These are phyloP conservation scores for Arachis hypogaea DNA, from an alignment of 306 rosid genomes.

Conservation along the genomic window DNA sequence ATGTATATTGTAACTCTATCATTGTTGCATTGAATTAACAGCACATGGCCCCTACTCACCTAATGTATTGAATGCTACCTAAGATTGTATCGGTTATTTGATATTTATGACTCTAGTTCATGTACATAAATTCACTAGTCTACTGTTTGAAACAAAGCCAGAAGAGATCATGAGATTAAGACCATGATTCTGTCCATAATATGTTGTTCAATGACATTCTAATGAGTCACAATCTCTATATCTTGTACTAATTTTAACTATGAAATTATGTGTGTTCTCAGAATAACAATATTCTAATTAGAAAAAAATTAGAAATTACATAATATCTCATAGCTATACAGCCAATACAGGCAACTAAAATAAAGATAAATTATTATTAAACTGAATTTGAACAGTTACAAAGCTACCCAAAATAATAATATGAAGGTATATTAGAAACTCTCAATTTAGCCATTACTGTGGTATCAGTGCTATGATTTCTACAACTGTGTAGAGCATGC, in stretches of 20 bases:
- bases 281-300: neutral
- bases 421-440: neutral
- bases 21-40: conserved; percentile 51
- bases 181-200: neutral
- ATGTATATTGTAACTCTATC: conserved; percentile 41
- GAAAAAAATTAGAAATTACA: neutral
- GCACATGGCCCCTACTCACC: conserved; percentile 48
- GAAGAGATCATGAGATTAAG: neutral
- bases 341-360: neutral
- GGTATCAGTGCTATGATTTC: neutral
- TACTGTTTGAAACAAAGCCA: neutral
- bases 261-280: neutral
- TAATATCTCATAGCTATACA: neutral
- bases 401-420: too few species aligned
- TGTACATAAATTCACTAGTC: neutral
- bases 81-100: conserved; percentile 33
- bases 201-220: neutral
- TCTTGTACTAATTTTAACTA: conserved; percentile 26
- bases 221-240: conserved; percentile 10
- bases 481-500: conserved; percentile 1
- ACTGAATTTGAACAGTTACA: neutral
- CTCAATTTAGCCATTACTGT: neutral
- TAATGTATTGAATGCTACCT: conserved; percentile 53
- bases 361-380: neutral
- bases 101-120: conserved; percentile 3